Base-by-base conservation (phyloP, 1,284 basidiomycete species). In the Rhodotorula sp. region DNA sequence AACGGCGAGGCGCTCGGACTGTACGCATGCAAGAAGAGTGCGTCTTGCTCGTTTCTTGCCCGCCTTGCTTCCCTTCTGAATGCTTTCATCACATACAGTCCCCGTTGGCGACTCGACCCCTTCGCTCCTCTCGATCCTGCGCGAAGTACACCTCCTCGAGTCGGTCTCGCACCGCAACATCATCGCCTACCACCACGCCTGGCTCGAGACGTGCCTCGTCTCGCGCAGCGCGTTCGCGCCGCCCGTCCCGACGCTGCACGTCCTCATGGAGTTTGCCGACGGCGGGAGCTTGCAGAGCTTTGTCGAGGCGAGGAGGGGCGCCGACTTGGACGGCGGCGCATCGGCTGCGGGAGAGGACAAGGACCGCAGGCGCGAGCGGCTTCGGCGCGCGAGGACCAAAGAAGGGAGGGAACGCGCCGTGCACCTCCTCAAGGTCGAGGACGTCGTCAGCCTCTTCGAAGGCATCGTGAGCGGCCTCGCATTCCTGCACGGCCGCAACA, bases 91-190 rank as follows among this genome's bases (percentile, higher is more conserved):
- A 12, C 19, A 1, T 25, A 8, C 64, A 74, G 68, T 78, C 63
- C 52, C 74, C 3, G 72, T 77, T 12, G 76, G 76, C 44, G 68
- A 75, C 49, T 75, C 75, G 23, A 66, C 74, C 0, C 62, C 57
- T 5, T 71, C 70, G 14, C 68, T 73, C n/a, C 68, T 76, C 12
- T 55, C 53, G 17, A 66, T 75, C 25, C 70, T 79, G 14, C 73
- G 73, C 23, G 78, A 79, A 61, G 76, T 79, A 17, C 78, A 78
- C 50, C 73, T 77, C 9, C 76, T 79, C 60, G 78, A 79, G 34
- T 60, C 71, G 1, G 63, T 78, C 12, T 70, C 75, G 21, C 78
- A 79, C 50, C 73, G 67, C 7, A 78, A 78, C 66, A 75, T 79
- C 63, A 67, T 78, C 45, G 61, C 72, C 17, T 75, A 78, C 57